A percentile compares a stretch with the other conserved stretches of the same genome.
Evolutionary conservation across 805 yeast species (phyloP).

Genomic region (Starmera pachycereana): DNA sequence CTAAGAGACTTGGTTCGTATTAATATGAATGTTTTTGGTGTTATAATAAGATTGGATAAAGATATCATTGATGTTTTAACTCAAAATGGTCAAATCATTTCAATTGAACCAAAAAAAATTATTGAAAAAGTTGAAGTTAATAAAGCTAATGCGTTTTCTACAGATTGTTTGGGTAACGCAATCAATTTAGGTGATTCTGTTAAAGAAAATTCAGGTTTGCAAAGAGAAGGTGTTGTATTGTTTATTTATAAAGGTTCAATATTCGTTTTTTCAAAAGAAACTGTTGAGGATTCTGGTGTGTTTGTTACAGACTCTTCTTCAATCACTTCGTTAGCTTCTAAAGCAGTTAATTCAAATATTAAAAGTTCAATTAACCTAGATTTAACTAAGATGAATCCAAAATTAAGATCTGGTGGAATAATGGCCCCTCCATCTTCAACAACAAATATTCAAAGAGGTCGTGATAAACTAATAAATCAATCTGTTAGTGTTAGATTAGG

Average conservation of each 20-base stretch:
- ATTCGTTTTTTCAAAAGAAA: slow-evolving; percentile 72
- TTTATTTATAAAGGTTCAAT: slow-evolving; percentile 76
- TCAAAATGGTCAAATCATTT: slow-evolving; percentile 67
- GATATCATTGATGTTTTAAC: slow-evolving; percentile 73
- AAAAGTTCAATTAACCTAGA: slow-evolving; percentile 42
- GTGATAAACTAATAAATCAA: slow-evolving; percentile 74
- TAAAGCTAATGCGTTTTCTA: slow-evolving; percentile 66
- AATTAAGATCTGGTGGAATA: slow-evolving; percentile 33
- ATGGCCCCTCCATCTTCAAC: slow-evolving; percentile 56
- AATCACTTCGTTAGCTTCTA: slow-evolving; percentile 77
- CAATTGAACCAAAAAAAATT: slow-evolving; percentile 73
- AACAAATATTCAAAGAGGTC: slow-evolving; percentile 48
- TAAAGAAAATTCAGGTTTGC: slow-evolving; percentile 74
- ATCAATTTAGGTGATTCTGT: slow-evolving; percentile 87
- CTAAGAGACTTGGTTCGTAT: slow-evolving; percentile 84
- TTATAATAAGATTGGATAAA: slow-evolving; percentile 82
- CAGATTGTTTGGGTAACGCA: slow-evolving; percentile 79
- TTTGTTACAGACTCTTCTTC: slow-evolving; percentile 70
- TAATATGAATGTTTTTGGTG: slow-evolving; percentile 79
- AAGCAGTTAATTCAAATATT: slow-evolving; percentile 44
- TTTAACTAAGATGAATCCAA: slow-evolving; percentile 82
- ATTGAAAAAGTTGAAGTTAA: slow-evolving; percentile 60
- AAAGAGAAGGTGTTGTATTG: slow-evolving; percentile 78
- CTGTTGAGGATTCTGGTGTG: slow-evolving; percentile 81
- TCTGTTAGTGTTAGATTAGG: slow-evolving; percentile 88